Evolutionary conservation across 176 grass and related monocot species (phyloP).

Genomic region (Urochloa ruziziensis): DNA sequence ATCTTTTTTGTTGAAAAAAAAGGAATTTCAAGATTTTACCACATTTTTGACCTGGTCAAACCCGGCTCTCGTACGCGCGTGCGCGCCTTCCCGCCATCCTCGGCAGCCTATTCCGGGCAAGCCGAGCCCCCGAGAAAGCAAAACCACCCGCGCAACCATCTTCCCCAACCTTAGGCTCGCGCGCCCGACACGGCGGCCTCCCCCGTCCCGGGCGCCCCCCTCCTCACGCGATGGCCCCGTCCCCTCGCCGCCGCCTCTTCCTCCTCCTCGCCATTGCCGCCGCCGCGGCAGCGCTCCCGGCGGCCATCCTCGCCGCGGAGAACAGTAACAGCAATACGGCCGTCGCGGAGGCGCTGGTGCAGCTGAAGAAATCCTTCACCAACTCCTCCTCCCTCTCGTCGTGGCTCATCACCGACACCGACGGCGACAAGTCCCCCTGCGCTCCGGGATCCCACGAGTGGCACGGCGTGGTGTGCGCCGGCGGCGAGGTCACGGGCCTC

Average conservation of each 20-base stretch:
- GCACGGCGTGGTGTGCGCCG: slow-evolving; percentile 66
- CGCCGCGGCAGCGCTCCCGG: background rate
- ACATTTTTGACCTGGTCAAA: slow-evolving; percentile 6
- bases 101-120: slow-evolving; percentile 43
- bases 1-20: no score
- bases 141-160: slow-evolving; percentile 27
- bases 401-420: slow-evolving; percentile 43
- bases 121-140: slow-evolving; percentile 27
- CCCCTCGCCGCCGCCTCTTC: background rate
- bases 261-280: background rate
- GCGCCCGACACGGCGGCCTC: slow-evolving; percentile 44
- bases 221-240: slow-evolving; percentile 43
- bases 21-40: no score
- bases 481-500: slow-evolving; percentile 45
- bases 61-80: background rate
- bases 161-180: slow-evolving; percentile 33
- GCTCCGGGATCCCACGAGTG: slow-evolving; percentile 41
- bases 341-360: slow-evolving; percentile 59
- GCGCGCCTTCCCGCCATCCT: slow-evolving; percentile 28
- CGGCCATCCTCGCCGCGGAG: background rate
- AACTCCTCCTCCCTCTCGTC: slow-evolving; percentile 70
- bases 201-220: slow-evolving; percentile 28
- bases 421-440: slow-evolving; percentile 48
- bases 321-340: background rate
- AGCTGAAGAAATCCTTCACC: slow-evolving; percentile 70